Conservation (phyloP, 2,329 filamentous ascomycete species). For the Botryotinia convoluta region DNA sequence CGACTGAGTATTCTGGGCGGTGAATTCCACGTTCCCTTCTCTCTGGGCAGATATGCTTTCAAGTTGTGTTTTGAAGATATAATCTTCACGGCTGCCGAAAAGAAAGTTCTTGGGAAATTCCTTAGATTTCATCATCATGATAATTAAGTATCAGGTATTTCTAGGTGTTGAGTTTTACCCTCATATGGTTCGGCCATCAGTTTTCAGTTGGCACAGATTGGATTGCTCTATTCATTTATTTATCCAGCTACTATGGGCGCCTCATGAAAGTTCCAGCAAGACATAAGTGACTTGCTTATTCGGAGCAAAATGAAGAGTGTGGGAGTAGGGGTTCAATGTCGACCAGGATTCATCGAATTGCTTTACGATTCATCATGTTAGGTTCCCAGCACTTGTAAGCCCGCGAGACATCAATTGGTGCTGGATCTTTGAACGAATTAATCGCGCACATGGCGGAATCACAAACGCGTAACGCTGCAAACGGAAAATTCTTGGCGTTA, state of each 20-base stretch:
- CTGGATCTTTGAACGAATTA: neutral
- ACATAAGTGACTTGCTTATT: neutral
- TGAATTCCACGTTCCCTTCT: neutral
- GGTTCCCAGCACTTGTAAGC: neutral
- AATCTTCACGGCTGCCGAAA: constrained; percentile 3
- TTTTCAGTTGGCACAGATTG: neutral
- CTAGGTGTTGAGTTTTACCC: neutral
- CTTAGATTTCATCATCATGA: neutral
- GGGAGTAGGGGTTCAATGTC: neutral
- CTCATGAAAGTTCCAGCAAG: neutral
- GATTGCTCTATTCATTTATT: neutral
- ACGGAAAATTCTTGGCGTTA: neutral
- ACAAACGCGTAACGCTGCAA: neutral
- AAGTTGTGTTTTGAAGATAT: neutral
- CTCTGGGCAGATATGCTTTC: neutral
- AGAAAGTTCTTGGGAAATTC: neutral
- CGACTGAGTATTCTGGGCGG: neutral
- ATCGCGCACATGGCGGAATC: neutral
- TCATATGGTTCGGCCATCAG: neutral
- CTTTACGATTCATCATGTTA: neutral
- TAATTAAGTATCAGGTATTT: neutral
- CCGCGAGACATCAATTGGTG: neutral
- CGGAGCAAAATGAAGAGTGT: neutral
- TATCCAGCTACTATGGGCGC: neutral
- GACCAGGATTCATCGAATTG: neutral